Evolutionary conservation across 2,329 filamentous ascomycete genomes (phyloP), one percentile per base, ranked within the genome.

Genomic region (Claviceps cyperi): DNA sequence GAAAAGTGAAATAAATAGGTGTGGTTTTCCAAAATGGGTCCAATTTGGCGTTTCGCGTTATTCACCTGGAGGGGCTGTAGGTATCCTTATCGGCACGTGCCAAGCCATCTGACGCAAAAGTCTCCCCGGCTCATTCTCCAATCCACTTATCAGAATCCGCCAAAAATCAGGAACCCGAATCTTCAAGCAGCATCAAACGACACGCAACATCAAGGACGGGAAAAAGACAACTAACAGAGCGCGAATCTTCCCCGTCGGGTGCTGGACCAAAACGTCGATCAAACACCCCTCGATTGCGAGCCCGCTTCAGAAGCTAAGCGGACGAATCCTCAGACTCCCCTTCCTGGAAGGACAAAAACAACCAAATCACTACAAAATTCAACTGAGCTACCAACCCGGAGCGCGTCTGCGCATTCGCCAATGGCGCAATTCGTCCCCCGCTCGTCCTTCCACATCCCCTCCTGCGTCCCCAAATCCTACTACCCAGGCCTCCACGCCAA

Each of bases 401-500:
- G 28, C 28, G 28, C 28, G 11, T 54, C 22, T 7, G 15, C 38
- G 14, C 45, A 55, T 11, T 15, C 38, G 14, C 45, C 54, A 50
- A 63, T 65, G 60, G 46, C 63, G 32, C 58, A 56, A 59, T 94
- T 97, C 68, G 66, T 83, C 41, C 87, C 92, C 24, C 86, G 91
- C 58, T 65, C 72, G 56, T 68, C 71, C 49, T 97, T 94, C 66
- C 80, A 83, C 39, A 71, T 81, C 43, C 83, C 91, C 50, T 61
- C 71, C 43, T 84, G 82, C 48, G 83, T 97, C 53, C 83, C 86
- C 39, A 82, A 87, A 56, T 92, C 91, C 52, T 98, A 97, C 70
- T 98, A 87, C 70, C 77, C 97, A 45, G 92, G 92, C 54, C 92
- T 98, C 69, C 92, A 98, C 73, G 79, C 80, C 53, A 77, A 85